phyloP scores from a whole-genome alignment of 2,329 filamentous ascomycete species.

The Aureobasidium sp. region DNA sequence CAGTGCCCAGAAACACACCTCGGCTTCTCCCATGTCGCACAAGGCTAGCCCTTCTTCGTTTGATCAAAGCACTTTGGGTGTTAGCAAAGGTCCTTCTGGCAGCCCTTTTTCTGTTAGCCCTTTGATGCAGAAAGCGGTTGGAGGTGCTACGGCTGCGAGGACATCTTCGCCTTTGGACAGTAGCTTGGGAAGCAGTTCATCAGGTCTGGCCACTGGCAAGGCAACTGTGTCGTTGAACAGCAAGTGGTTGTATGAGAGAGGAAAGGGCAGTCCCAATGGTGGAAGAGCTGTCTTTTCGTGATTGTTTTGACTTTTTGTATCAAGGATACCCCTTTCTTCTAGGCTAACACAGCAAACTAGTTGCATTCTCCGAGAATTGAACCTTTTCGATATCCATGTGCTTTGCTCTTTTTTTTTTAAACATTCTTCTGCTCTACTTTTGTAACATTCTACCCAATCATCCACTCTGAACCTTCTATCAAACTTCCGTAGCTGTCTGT shows the following conservation, averaged over 20 bases:
- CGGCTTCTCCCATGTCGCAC: slow-evolving; percentile 29
- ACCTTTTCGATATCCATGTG: background rate
- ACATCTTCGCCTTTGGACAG: slow-evolving; percentile 38
- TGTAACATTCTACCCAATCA: background rate
- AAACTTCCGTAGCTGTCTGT: slow-evolving; percentile 1
- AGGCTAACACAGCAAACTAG: background rate
- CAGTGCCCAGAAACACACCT: slow-evolving; percentile 9
- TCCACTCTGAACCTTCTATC: background rate
- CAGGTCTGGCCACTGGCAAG: slow-evolving; percentile 51
- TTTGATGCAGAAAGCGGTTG: slow-evolving; percentile 61
- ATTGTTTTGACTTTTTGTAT: background rate
- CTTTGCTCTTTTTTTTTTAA: background rate
- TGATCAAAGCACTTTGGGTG: slow-evolving; percentile 13
- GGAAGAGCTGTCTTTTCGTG: slow-evolving; percentile 12
- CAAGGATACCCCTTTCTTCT: background rate
- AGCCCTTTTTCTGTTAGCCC: slow-evolving; percentile 34
- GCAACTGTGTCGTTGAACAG: slow-evolving; percentile 74
- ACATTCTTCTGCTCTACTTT: background rate
- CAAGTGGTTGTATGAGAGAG: slow-evolving; percentile 91
- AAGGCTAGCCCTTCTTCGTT: slow-evolving; percentile 20
- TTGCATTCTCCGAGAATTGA: background rate
- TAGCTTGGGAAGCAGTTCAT: slow-evolving; percentile 40
- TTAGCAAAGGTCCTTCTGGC: slow-evolving; percentile 7
- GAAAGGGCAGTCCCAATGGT: slow-evolving; percentile 45
- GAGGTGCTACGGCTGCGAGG: slow-evolving; percentile 40